Percentiles rank a stretch among this genome's conserved stretches.
These are phyloP conservation scores for Pleurotus ostreatus DNA, from an alignment of 768 basidiomycete genomes.

Conservation along the genomic window DNA sequence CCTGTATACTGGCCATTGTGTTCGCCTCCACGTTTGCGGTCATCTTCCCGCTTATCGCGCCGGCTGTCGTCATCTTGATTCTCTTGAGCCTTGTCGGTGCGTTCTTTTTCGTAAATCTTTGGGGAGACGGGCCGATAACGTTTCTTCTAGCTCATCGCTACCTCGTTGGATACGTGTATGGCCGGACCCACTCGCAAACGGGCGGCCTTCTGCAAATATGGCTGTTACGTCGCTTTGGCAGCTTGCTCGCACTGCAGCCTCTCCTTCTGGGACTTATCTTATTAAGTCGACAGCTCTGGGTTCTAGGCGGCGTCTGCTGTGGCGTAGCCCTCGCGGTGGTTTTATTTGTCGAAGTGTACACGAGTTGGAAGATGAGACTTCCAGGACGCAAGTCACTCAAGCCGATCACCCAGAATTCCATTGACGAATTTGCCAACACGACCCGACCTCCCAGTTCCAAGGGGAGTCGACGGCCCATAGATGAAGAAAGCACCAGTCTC, in stretches of 20 bases:
- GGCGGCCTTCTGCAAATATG: conserved; percentile 74
- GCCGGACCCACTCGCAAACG: conserved; percentile 67
- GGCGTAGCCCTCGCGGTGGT: conserved; percentile 52
- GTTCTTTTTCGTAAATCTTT: conserved; percentile 16
- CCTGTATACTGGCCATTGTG: conserved; percentile 63
- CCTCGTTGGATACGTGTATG: conserved; percentile 76
- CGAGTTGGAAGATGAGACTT: conserved; percentile 41
- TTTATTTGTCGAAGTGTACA: conserved; percentile 59
- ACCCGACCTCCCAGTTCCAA: conserved; percentile 28
- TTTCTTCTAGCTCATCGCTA: conserved; percentile 64
- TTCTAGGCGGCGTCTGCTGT: conserved; percentile 62
- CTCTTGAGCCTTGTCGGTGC: conserved; percentile 63
- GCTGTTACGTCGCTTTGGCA: conserved; percentile 69
- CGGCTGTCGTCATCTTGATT: conserved; percentile 63
- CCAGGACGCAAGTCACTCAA: conserved; percentile 49
- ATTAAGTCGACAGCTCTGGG: conserved; percentile 64
- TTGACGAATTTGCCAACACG: conserved; percentile 46
- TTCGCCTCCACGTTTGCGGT: conserved; percentile 72
- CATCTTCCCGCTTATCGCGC: conserved; percentile 74
- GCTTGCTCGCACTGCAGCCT: conserved; percentile 69
- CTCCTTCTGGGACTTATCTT: conserved; percentile 71
- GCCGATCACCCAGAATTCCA: conserved; percentile 51
- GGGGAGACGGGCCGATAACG: neutral
- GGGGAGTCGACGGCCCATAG: conserved; percentile 25
- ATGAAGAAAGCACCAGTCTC: conserved; percentile 50